Evolutionary conservation across 192 early-diverging fungal species (phyloP).

Genomic region (Helicostylum pulchrum): DNA sequence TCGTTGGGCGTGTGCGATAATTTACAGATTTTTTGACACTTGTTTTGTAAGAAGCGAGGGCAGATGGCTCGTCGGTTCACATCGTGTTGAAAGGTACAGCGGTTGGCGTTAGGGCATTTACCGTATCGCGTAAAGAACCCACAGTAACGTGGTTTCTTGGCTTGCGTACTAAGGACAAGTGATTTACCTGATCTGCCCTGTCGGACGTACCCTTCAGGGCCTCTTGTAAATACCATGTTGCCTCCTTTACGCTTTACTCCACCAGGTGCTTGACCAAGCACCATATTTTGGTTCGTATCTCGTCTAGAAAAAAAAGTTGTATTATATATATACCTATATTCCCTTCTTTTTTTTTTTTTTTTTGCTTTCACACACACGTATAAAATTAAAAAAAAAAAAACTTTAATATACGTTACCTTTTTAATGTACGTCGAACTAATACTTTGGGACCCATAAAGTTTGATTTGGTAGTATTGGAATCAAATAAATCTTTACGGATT

Average conservation of each 20-base stretch:
- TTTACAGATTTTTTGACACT: slow-evolving; percentile 47
- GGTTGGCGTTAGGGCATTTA: slow-evolving; percentile 31
- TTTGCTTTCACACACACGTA: too few relatives aligned
- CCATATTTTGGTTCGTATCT: slow-evolving; percentile 13
- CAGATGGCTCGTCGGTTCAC: slow-evolving; percentile 48
- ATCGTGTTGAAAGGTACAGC: slow-evolving; percentile 51
- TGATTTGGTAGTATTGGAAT: not conserved
- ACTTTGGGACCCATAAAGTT: slow-evolving; percentile 6
- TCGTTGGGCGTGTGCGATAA: slow-evolving; percentile 58
- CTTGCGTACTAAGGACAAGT: slow-evolving; percentile 17
- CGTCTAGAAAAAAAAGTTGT: not conserved
- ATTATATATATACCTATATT: too few relatives aligned
- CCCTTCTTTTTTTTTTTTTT: too few relatives aligned
- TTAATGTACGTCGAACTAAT: slow-evolving; percentile 2
- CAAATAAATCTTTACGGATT: slow-evolving; percentile 17
- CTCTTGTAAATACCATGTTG: slow-evolving; percentile 19
- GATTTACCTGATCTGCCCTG: slow-evolving; percentile 26
- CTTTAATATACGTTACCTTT: slow-evolving; percentile 8
- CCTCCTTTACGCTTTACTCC: not conserved
- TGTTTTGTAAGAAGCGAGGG: slow-evolving; percentile 41
- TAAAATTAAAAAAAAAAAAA: too few relatives aligned
- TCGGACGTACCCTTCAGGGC: slow-evolving; percentile 30
- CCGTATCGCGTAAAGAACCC: slow-evolving; percentile 33
- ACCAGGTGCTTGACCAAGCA: not conserved
- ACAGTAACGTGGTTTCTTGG: slow-evolving; percentile 15